Base-by-base conservation (phyloP, 352 stramenopile species). In the Globisporangium carolinianum region DNA sequence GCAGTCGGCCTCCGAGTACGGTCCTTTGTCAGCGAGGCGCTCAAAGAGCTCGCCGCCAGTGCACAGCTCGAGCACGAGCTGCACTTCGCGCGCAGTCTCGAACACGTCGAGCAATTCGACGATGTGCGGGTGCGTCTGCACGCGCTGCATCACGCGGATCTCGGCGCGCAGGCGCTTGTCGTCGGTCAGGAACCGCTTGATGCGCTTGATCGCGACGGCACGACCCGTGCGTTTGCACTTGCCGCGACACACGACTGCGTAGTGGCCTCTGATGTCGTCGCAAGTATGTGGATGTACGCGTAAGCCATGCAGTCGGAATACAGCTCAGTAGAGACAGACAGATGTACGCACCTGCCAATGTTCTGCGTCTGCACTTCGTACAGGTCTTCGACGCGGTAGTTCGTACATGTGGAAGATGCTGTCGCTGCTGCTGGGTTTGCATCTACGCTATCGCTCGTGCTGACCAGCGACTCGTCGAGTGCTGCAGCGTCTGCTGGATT, bases 31-130 rank as follows among this genome's bases (percentile, higher is more conserved):
- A 0, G 85, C 85, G 15, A 95, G 67, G 17, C 83, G 69, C 55
- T 91, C 81, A 55, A 94, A 94, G 42, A 94, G 69, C 62, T 94
- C 85, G 6, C 85, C 85, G 3, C 85, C 82, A 0, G 82, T 89
- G 52, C 82, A 92, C n/a, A 89, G 68, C 54, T 91, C 79, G 37
- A 95, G 72, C 50, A 95, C 82, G 36, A 89, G 65, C 50, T 91
- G 71, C 54, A 91, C 83, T 60, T 93, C 83, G 0, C 79, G 69
- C 14, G 79, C 68, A 24, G 82, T 91, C 68, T 93, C 85, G 53
- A 90, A 89, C 35, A 92, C 83, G 53, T 92, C 80, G 37, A 92
- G 67, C 11, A 90, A 68, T 59, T 89, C 73, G 6, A 92, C 83
- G 53, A 92, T 92, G 62, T 90, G 88, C 4, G 75, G 74, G 50